Percentiles rank a stretch among this genome's conserved stretches.
These are phyloP conservation scores for Lactifluus subvellereus DNA, from an alignment of 768 basidiomycete species.

Conservation along the genomic window DNA sequence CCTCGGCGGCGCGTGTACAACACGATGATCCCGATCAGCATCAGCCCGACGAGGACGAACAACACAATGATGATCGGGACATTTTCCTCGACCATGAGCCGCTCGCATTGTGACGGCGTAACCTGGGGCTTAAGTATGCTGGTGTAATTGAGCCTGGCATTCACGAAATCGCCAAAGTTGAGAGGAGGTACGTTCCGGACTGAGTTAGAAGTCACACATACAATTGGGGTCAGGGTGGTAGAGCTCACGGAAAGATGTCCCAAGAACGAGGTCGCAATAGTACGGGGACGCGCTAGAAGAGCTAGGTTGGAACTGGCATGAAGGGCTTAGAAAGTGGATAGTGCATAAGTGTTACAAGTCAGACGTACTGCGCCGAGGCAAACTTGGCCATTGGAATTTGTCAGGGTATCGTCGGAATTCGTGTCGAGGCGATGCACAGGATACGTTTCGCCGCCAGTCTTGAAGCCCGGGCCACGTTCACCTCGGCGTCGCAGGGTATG, in stretches of 20 bases:
- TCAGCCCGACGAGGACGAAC: background rate
- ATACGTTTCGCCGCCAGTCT: conserved; percentile 30
- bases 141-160: conserved; percentile 45
- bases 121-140: conserved; percentile 32
- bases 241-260: conserved; percentile 35
- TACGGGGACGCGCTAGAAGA: conserved; percentile 14
- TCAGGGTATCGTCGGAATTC: conserved; percentile 23
- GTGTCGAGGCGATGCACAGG: conserved; percentile 36
- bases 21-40: background rate
- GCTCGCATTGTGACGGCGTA: background rate
- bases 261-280: conserved; percentile 33
- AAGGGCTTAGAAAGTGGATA: background rate
- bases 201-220: conserved; percentile 6
- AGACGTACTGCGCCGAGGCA: conserved; percentile 32
- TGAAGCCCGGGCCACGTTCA: conserved; percentile 32
- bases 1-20: background rate
- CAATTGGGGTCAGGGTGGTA: background rate
- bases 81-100: background rate
- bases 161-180: conserved; percentile 43
- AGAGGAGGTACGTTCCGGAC: conserved; percentile 38
- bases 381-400: conserved; percentile 28
- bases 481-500: conserved; percentile 32
- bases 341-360: background rate
- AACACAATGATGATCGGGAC: conserved; percentile 4
- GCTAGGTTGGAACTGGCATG: conserved; percentile 33